A percentile compares a stretch with the other conserved stretches of the same genome.
Conservation (phyloP, 2,329 filamentous ascomycete genomes). For the Camptophora hylomeconis region DNA sequence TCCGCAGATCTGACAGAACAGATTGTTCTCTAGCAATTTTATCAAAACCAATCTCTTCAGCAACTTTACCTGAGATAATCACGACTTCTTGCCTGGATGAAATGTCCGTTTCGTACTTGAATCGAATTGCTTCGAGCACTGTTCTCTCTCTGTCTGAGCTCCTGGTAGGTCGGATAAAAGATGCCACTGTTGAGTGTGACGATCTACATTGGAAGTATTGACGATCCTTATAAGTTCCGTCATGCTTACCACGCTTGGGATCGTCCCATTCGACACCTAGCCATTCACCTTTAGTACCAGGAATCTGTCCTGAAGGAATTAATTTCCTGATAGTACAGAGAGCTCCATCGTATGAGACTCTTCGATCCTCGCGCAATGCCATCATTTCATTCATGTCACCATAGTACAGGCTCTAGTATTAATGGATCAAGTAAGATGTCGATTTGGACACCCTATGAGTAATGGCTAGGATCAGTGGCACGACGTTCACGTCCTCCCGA, state of each 20-base stretch:
- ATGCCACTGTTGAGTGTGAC: slow-evolving; percentile 52
- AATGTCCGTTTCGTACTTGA: slow-evolving; percentile 59
- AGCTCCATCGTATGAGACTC: slow-evolving; percentile 64
- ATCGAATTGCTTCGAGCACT: slow-evolving; percentile 66
- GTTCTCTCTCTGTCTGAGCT: slow-evolving; percentile 53
- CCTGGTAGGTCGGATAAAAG: slow-evolving; percentile 71
- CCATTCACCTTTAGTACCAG: slow-evolving; percentile 67
- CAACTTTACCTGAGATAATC: slow-evolving; percentile 65
- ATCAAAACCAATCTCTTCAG: slow-evolving; percentile 88
- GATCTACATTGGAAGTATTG: slow-evolving; percentile 62
- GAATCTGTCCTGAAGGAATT: slow-evolving; percentile 61
- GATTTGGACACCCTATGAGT: no score
- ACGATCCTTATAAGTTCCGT: slow-evolving; percentile 65
- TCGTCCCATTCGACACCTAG: slow-evolving; percentile 97
- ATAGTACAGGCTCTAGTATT: no score
- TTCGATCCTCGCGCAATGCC: no score
- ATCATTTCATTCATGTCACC: no score
- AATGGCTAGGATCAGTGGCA: no score
- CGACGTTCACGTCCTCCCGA: no score
- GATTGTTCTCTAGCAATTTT: slow-evolving; percentile 76
- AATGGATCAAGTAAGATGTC: no score
- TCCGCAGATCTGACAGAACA: slow-evolving; percentile 59
- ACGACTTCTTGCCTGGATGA: slow-evolving; percentile 37
- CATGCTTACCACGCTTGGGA: slow-evolving; percentile 71
- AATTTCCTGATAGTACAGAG: slow-evolving; percentile 77